Evolutionary conservation across 1,284 basidiomycete species (phyloP), one percentile per base, ranked within the genome.

Genomic region (Ceratobasidium sp.): DNA sequence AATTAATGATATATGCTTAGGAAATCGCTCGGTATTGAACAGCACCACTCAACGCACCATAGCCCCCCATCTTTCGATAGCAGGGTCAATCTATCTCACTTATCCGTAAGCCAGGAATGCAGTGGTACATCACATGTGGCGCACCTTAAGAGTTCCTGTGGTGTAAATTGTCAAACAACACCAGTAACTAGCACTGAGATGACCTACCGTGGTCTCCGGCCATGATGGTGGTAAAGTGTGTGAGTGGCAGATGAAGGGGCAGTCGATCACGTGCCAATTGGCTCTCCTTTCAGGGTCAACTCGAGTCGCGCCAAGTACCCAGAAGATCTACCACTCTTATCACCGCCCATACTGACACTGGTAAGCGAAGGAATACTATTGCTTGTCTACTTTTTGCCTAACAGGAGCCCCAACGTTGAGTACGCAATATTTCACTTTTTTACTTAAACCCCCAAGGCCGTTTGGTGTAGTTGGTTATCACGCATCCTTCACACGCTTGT

Each of bases 11-110:
- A 47, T 19, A 47, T 36, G 52, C 2, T 27, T n/a, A 23, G 6
- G 23, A 25, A 7, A 23, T 41, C 21, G n/a, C 27, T 56, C 9
- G 14, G 16, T 5, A 30, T 21, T 21, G n/a, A 30, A 19, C 21
- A 47, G 1, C 2, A 14, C 14, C 1, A 39, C 19, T 27, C 14
- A 13, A 27, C 69, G 30, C 41, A 68, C 71, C 71, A 72, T 72
- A 16, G 47, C 47, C 4, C 58, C 56, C 71, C 71, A 72, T 54
- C 71, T 62, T 56, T 72, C 71, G 27, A 72, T 60, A 14, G 71
- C 71, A 25, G 71, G 71, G 56, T 72, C 71, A 36, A 66, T 44
- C 71, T 72, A 39, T 14, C 19, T 41, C 42, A 21, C 39, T 29
- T 19, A 47, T 57, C 23, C 7, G n/a, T 23, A 14, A 41, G 16